Evolutionary conservation across 192 early-diverging fungal species (phyloP).

Genomic region (Spizellomyces punctatus): DNA sequence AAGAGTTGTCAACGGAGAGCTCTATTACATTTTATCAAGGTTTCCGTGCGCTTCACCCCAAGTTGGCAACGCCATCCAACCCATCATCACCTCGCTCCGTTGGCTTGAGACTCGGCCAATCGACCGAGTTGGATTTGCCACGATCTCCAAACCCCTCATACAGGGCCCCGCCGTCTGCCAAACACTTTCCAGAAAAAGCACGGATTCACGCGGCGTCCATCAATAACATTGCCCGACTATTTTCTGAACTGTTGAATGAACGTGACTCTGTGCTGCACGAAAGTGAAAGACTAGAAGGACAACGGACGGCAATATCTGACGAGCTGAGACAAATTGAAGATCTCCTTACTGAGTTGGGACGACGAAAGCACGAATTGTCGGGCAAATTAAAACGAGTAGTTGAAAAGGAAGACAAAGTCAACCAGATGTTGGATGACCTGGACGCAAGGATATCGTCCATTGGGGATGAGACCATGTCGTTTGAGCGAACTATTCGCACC

Average conservation of each 20-base stretch:
- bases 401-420: conserved; percentile 37
- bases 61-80: conserved; percentile 10
- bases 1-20: conserved; percentile 32
- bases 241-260: conserved; percentile 44
- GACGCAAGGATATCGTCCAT: conserved; percentile 42
- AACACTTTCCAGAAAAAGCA: conserved; percentile 33
- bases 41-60: conserved; percentile 43
- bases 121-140: neutral
- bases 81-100: conserved; percentile 3
- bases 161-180: neutral
- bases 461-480: conserved; percentile 39
- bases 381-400: conserved; percentile 32
- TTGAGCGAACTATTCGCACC: conserved; percentile 34
- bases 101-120: conserved; percentile 15
- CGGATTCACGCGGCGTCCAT: conserved; percentile 37
- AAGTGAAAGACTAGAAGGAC: conserved; percentile 37
- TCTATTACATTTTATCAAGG: conserved; percentile 50
- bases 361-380: conserved; percentile 34
- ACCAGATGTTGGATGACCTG: conserved; percentile 33
- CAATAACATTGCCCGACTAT: conserved; percentile 43
- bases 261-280: conserved; percentile 40
- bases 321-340: conserved; percentile 47
- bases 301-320: conserved; percentile 30
- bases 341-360: conserved; percentile 34
- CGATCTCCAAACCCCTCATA: conserved; percentile 1